Evolutionary conservation across 441 rosid genomes (phyloP).

Genomic region (Adansonia gregorii): DNA sequence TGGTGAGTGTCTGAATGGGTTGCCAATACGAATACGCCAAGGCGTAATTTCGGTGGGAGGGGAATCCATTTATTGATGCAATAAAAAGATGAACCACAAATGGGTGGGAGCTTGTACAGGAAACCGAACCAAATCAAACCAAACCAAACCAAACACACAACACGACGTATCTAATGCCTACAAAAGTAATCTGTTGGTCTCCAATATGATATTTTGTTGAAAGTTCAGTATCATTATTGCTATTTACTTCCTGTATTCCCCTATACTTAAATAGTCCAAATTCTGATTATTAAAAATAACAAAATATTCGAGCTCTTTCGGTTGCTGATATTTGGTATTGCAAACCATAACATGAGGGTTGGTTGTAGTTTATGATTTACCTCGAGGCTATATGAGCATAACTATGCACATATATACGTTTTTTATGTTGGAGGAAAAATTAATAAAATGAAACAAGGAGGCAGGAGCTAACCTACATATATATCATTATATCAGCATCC

Average conservation of each 20-base stretch:
- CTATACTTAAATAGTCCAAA: background rate
- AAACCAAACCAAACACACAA: too few relatives aligned
- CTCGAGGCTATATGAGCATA: too few relatives aligned
- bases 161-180: background rate
- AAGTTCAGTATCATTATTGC: background rate
- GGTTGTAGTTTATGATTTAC: too few relatives aligned
- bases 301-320: background rate
- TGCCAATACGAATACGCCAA: constrained; percentile 21
- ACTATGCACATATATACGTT: too few relatives aligned
- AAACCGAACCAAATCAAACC: too few relatives aligned
- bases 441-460: background rate
- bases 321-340: background rate
- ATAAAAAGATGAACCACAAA: background rate
- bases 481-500: background rate
- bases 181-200: background rate
- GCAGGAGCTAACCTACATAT: background rate
- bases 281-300: background rate
- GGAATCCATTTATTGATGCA: background rate
- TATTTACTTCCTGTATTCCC: background rate
- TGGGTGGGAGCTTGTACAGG: background rate
- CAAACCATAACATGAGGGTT: background rate
- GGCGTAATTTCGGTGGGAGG: constrained; percentile 13
- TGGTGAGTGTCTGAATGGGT: constrained; percentile 29
- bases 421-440: background rate
- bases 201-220: background rate